These are phyloP conservation scores for Lactarius deliciosus DNA, from an alignment of 768 basidiomycete genomes.

Conservation along the genomic window DNA sequence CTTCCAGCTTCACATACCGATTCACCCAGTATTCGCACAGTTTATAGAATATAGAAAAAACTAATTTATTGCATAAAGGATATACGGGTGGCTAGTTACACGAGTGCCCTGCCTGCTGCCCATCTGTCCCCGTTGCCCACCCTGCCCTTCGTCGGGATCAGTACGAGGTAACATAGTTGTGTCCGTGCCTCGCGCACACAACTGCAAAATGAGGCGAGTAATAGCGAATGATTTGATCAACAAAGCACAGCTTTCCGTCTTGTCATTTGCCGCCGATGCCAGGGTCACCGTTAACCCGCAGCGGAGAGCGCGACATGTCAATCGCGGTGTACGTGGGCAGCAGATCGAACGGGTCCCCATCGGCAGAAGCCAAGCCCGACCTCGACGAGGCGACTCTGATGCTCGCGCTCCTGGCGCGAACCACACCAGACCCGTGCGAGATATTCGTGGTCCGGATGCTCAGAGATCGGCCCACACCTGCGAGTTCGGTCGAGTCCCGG, in stretches of 20 bases:
- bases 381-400: not conserved
- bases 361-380: slow-evolving; percentile 3
- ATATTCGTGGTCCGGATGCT: not conserved
- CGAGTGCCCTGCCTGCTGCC: no score
- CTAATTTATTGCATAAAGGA: no score
- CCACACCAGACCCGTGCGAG: no score
- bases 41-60: no score
- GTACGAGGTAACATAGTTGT: not conserved
- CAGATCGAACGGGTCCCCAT: slow-evolving; percentile 13
- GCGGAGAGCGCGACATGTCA: slow-evolving; percentile 13
- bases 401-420: no score
- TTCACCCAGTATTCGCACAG: no score
- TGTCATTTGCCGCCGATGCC: not conserved
- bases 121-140: no score
- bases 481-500: not conserved
- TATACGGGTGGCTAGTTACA: no score
- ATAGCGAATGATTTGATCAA: not conserved
- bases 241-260: not conserved
- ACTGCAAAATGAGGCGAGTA: no score
- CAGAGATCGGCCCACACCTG: not conserved
- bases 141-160: no score
- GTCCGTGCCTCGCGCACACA: not conserved
- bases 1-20: no score
- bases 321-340: slow-evolving; percentile 22
- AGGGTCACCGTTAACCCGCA: not conserved